Evolutionary conservation across 805 yeast genomes (phyloP), one percentile per base, ranked within the genome.

Genomic region (Yarrowia alimentaria): DNA sequence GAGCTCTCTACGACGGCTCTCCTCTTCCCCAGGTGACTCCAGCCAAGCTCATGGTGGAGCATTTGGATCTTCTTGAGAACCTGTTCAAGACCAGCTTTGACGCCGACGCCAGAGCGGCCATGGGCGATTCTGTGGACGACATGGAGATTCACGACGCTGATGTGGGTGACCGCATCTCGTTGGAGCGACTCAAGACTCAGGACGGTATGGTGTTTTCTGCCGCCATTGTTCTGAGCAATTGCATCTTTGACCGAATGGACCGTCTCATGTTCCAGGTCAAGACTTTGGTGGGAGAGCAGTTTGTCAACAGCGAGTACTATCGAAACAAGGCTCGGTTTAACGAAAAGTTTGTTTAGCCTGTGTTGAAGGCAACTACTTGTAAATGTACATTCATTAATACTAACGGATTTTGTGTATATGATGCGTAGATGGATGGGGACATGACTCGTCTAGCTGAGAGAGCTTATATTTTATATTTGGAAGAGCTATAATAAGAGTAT

Each of bases 271-370:
- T 64, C 16, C 53, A 62, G 9, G 60, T 61, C 26, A 66, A 66
- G 54, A 63, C 60, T 3, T 57, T 66, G 9, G 70, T 66, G 2
- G 70, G 70, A 8, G 70, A 66, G 42, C 58, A 60, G 24, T 65
- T 58, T 53, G 66, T 61, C 17, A 52, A 56, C 11, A 60, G 58
- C 26, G 33, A 52, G 9, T 51, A 38, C 13, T 56, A 56, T 24
- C 37, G 50, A 6, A 37, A 40, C n/a, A n/a, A n/a, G n/a, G n/a
- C n/a, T n/a, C n/a, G n/a, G 3, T 40, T 40, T 29, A 40, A 40
- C 47, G 47, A 40, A 6, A 40, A 28, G 11, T 11, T 28, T n/a
- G 47, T 40, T 13, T 40, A 28, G n/a, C n/a, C n/a, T n/a, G n/a
- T n/a, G n/a, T n/a, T n/a, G n/a, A n/a, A n/a, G n/a, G n/a, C n/a